phyloP scores from a whole-genome alignment of 306 rosid genomes.

The Fragaria iinumae region DNA sequence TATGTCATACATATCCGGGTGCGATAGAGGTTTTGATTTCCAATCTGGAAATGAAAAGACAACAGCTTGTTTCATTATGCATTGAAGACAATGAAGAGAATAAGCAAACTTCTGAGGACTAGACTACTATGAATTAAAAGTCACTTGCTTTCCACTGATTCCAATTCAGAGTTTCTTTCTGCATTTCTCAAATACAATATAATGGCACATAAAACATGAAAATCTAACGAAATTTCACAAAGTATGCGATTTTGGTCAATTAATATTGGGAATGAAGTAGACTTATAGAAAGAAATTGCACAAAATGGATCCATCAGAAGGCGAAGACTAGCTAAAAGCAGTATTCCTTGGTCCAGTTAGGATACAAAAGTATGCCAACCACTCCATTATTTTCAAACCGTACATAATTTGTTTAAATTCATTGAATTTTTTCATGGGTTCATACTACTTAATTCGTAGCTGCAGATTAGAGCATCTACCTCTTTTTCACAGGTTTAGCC shows the following conservation, averaged over 20 bases:
- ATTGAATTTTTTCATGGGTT: background rate
- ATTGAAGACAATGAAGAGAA: background rate
- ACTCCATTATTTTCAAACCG: constrained; percentile 12
- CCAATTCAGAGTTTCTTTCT: background rate
- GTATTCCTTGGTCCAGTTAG: background rate
- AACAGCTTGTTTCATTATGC: background rate
- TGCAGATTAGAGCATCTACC: background rate
- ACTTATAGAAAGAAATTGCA: background rate
- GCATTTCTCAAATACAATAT: background rate
- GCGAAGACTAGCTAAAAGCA: background rate
- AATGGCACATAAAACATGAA: background rate
- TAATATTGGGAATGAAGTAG: background rate
- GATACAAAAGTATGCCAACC: constrained; percentile 4
- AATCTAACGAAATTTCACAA: background rate
- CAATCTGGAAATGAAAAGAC: background rate
- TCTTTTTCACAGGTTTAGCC: background rate
- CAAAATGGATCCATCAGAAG: background rate
- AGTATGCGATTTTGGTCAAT: background rate
- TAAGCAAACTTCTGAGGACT: background rate
- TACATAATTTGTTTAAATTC: background rate
- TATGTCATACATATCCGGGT: background rate
- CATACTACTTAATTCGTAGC: background rate
- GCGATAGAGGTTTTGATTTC: background rate
- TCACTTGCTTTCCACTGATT: background rate
- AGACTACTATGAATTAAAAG: background rate